Conservation (phyloP, 129 eudicot genomes). For the Centaurea solstitialis region DNA sequence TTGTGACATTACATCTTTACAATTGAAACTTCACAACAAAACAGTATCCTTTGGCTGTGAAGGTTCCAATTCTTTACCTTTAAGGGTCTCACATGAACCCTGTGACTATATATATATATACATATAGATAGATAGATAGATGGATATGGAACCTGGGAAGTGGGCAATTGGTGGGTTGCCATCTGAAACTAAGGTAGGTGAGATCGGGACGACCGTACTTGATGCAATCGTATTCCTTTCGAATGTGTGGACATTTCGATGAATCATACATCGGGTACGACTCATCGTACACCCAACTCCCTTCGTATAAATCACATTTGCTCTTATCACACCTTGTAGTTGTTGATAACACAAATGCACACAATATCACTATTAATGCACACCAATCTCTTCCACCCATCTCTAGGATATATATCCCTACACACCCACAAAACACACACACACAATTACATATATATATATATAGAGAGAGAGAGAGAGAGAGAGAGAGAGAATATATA, state of each 20-base stretch:
- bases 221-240: constrained; percentile 59
- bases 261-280: constrained; percentile 59
- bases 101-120: neutral
- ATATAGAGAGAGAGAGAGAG: neutral
- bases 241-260: constrained; percentile 47
- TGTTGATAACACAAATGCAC: constrained; percentile 10
- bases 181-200: constrained; percentile 50
- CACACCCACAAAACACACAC: constrained; percentile 7
- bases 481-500: neutral
- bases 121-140: neutral
- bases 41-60: too few species aligned
- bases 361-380: constrained; percentile 11
- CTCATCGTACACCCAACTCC: constrained; percentile 53
- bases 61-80: too few species aligned
- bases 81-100: too few species aligned
- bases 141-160: constrained; percentile 43
- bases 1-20: too few species aligned
- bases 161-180: constrained; percentile 57
- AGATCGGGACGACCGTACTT: constrained; percentile 60
- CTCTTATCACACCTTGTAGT: neutral
- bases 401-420: neutral
- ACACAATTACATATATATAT: neutral
- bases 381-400: constrained; percentile 28
- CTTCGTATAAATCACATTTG: constrained; percentile 47
- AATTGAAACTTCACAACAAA: too few species aligned